These are phyloP conservation scores for Calamus simplicifolius DNA, from an alignment of 176 grass and related monocot genomes.

Conservation along the genomic window DNA sequence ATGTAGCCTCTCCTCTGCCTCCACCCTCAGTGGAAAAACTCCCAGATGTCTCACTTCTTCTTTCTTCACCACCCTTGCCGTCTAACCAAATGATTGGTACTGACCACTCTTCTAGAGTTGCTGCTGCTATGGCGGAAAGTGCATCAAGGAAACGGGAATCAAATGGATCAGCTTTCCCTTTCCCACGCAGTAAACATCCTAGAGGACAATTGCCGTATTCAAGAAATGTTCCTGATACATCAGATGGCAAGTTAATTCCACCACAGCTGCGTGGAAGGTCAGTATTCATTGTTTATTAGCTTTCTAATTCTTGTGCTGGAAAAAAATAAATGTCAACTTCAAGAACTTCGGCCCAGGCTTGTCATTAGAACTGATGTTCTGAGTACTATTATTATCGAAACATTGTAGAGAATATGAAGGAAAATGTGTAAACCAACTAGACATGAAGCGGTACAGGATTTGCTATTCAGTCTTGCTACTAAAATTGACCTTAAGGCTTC, in stretches of 20 bases:
- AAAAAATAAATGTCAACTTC: no score
- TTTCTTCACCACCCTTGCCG: slow-evolving; percentile 27
- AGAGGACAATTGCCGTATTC: slow-evolving; percentile 38
- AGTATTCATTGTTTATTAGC: slow-evolving; percentile 9
- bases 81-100: slow-evolving; percentile 14
- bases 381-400: no score
- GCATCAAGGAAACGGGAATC: slow-evolving; percentile 76
- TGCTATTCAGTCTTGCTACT: no score
- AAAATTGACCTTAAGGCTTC: no score
- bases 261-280: slow-evolving; percentile 89
- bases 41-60: slow-evolving; percentile 56
- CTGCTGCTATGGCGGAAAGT: slow-evolving; percentile 29
- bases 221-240: slow-evolving; percentile 30
- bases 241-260: slow-evolving; percentile 41
- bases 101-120: slow-evolving; percentile 26
- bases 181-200: slow-evolving; percentile 43
- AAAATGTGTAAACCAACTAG: no score
- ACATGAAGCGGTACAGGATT: no score
- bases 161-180: slow-evolving; percentile 46
- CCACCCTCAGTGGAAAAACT: slow-evolving; percentile 56
- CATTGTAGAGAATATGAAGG: no score
- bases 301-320: no score
- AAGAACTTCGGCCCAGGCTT: no score
- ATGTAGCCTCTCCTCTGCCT: slow-evolving; percentile 19
- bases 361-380: no score